Base-by-base conservation (phyloP, 192 early-diverging fungal species). In the Entomortierella chlamydospora region DNA sequence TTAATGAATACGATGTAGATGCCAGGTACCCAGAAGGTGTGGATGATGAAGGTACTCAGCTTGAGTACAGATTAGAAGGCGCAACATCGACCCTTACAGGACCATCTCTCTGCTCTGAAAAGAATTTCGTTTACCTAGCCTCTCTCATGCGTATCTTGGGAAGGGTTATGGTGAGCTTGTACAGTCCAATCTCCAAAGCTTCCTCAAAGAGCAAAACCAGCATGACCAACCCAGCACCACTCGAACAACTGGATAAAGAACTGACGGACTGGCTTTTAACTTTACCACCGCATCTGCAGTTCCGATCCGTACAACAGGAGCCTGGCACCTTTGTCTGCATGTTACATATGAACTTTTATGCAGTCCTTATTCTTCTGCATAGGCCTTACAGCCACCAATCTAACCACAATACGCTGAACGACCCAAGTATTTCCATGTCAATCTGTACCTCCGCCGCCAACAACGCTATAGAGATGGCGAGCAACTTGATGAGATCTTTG, bases 1-100 rank as follows among this genome's bases (percentile, higher is more conserved):
- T 89, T 49, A 70, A 70, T 45, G 84, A 90, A 42, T 73, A 86
- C 45, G 88, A 90, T 82, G 81, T 82, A n/a, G 88, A 90, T 72
- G 87, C 86, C 12, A 71, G 73, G 13, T 87, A 86, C 56, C 88
- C 88, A 23, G 70, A 81, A 22, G 78, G 81, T 9, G 57, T 70
- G 11, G 83, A 82, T 23, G 72, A 82, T 17, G 79, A 84, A 37
- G n/a, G 52, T 55, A 69, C 49, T 1, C 67, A 50, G n/a, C 26
- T 61, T 20, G 76, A 70, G 28, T 70, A 39, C 54, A 65, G 15
- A 37, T 37, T 79, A n/a, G 67, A 70, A 28, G 60, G 60, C 9
- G 61, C 76, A 4, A 61, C 62, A 0, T 60, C 68, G 2, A 66
- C 54, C 62, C 50, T 79, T 22, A 66, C 41, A 13, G 76, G 76